Conservation (phyloP, 176 grass and related monocot genomes). For the Eleusine coracana region DNA sequence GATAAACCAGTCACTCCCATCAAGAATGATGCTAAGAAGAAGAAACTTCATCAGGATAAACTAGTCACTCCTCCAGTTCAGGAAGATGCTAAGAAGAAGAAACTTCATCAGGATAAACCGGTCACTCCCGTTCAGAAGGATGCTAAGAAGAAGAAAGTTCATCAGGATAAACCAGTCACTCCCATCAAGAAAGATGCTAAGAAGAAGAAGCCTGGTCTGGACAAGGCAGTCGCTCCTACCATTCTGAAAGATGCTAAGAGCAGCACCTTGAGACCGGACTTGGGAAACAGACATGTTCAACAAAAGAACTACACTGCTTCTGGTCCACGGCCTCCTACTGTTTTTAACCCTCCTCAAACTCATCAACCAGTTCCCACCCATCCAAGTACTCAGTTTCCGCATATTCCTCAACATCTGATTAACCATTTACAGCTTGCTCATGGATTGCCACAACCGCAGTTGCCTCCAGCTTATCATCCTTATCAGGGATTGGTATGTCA, state of each 20-base stretch:
- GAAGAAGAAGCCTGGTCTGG: not conserved
- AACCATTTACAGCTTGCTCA: conserved; percentile 7
- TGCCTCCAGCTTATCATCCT: conserved; percentile 37
- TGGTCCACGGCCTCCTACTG: not conserved
- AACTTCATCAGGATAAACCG: not conserved
- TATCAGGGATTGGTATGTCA: conserved; percentile 16
- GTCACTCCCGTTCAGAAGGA: not conserved
- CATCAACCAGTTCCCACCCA: conserved; percentile 5
- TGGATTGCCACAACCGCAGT: conserved; percentile 16
- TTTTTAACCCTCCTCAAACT: conserved; percentile 27
- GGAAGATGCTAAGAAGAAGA: conserved; percentile 35
- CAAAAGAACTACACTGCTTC: conserved; percentile 38
- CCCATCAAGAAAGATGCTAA: not conserved
- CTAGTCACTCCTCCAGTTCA: not conserved
- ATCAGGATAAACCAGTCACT: not conserved
- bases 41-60: conserved; percentile 19
- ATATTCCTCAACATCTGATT: conserved; percentile 9
- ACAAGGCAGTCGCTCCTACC: not conserved
- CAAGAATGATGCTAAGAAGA: conserved; percentile 29
- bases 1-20: not conserved
- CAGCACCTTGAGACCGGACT: not conserved
- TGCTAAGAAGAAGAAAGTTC: conserved; percentile 36
- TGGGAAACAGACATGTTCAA: not conserved
- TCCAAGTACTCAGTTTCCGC: conserved; percentile 11
- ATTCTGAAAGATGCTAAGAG: not conserved